These are phyloP conservation scores for Hansenula anomala DNA, from an alignment of 1,139 yeast genomes.

Conservation along the genomic window DNA sequence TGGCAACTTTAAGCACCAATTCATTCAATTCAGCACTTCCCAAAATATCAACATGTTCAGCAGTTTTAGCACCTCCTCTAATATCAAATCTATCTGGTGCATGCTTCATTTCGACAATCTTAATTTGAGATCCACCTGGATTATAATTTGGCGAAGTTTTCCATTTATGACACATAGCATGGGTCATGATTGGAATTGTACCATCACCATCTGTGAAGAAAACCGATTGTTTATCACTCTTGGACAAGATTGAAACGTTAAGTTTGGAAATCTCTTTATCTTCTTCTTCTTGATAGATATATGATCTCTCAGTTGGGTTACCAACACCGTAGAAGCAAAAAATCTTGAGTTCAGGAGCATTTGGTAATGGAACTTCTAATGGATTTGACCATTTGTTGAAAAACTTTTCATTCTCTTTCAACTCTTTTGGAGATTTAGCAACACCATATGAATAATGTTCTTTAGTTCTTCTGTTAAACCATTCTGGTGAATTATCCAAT, in stretches of 20 bases:
- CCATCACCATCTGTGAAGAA: constrained; percentile 93
- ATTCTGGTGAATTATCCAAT: constrained; percentile 60
- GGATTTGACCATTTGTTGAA: constrained; percentile 91
- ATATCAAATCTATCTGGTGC: constrained; percentile 93
- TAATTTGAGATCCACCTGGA: constrained; percentile 72
- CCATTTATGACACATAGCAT: constrained; percentile 83
- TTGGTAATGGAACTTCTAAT: constrained; percentile 81
- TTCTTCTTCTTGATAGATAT: constrained; percentile 68
- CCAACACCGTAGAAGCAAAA: constrained; percentile 95
- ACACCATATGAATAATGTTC: constrained; percentile 79
- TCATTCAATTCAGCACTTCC: constrained; percentile 94
- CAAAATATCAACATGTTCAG: constrained; percentile 94
- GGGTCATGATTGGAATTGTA: constrained; percentile 83
- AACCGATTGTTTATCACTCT: constrained; percentile 57
- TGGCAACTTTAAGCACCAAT: constrained; percentile 71
- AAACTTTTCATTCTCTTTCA: constrained; percentile 56
- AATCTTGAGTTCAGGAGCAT: constrained; percentile 88
- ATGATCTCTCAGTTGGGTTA: constrained; percentile 91
- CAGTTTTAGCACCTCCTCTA: constrained; percentile 96
- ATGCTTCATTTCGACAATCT: constrained; percentile 83
- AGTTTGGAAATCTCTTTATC: constrained; percentile 42
- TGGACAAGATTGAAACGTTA: constrained; percentile 60
- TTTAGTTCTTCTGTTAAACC: constrained; percentile 63
- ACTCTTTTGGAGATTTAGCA: constrained; percentile 55
- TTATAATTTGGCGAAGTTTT: constrained; percentile 63